A percentile compares a stretch with the other conserved stretches of the same genome.
These are phyloP conservation scores for Zasmidium citrigriseum DNA, from an alignment of 2,329 filamentous ascomycete species.

Conservation along the genomic window DNA sequence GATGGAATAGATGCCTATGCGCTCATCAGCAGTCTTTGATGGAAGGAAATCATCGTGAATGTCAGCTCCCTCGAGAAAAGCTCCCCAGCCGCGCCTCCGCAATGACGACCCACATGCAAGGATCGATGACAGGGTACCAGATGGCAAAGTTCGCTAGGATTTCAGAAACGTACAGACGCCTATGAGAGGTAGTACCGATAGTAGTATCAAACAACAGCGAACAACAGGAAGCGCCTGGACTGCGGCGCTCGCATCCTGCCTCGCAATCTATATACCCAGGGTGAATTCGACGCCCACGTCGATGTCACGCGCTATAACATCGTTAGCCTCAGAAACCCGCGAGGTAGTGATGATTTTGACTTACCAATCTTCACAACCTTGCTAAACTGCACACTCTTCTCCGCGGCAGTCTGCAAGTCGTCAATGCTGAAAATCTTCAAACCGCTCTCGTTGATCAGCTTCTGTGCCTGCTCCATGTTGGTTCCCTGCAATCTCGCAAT, in stretches of 20 bases:
- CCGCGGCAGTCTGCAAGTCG: slow-evolving; percentile 92
- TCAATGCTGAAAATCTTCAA: slow-evolving; percentile 99
- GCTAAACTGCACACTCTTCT: slow-evolving; percentile 98
- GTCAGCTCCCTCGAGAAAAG: too few species aligned
- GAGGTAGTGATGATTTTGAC: slow-evolving; percentile 45
- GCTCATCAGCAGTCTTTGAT: too few species aligned
- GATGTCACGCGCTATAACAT: slow-evolving; percentile 75
- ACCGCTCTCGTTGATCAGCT: slow-evolving; percentile 91
- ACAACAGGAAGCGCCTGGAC: background rate
- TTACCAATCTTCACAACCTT: slow-evolving; percentile 98
- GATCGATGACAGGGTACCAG: background rate
- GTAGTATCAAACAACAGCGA: background rate
- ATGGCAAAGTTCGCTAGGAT: background rate
- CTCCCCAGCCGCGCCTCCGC: background rate
- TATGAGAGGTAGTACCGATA: background rate
- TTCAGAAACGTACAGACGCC: background rate
- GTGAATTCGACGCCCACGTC: slow-evolving; percentile 96
- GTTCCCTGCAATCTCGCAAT: slow-evolving; percentile 97
- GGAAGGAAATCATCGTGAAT: too few species aligned
- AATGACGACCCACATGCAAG: background rate
- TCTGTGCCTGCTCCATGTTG: slow-evolving; percentile 93
- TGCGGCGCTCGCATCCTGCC: background rate
- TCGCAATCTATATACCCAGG: slow-evolving; percentile 74
- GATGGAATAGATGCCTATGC: too few species aligned
- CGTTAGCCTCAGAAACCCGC: too few species aligned